Conservation (phyloP, 371 early-diverging fungal genomes). For the Apophysomyces elegans region DNA sequence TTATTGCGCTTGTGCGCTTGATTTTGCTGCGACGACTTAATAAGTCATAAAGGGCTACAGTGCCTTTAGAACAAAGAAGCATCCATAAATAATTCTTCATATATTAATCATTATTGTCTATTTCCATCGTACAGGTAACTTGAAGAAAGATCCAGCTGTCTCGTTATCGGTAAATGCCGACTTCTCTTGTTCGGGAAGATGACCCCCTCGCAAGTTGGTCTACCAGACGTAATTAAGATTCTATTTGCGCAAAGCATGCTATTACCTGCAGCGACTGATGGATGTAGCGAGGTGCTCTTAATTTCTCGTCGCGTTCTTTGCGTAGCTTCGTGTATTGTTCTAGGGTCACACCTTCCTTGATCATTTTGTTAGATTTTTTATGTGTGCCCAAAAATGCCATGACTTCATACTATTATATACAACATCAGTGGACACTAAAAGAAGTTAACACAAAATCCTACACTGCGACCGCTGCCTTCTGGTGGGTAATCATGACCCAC, state of each 20-base stretch:
- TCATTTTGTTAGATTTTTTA: slow-evolving; percentile 46
- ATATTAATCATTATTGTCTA: no score
- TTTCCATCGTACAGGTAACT: slow-evolving; percentile 27
- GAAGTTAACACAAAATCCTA: slow-evolving; percentile 18
- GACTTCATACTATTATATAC: slow-evolving; percentile 34
- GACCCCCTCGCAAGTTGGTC: slow-evolving; percentile 33
- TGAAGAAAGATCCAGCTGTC: slow-evolving; percentile 21
- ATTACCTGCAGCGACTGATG: slow-evolving; percentile 55
- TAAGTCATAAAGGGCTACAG: no score
- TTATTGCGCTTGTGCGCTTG: no score
- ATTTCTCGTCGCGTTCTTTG: slow-evolving; percentile 32
- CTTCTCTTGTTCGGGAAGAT: slow-evolving; percentile 23
- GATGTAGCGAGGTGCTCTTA: slow-evolving; percentile 46
- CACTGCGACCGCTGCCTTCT: slow-evolving; percentile 22
- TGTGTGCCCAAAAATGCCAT: slow-evolving; percentile 34
- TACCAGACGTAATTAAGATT: background rate
- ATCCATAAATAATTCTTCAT: no score
- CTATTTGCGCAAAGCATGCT: background rate
- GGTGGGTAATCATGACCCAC: slow-evolving; percentile 56
- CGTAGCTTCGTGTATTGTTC: slow-evolving; percentile 38
- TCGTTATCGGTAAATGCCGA: slow-evolving; percentile 8
- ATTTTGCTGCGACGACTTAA: no score
- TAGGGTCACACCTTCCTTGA: slow-evolving; percentile 24
- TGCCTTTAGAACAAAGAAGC: no score
- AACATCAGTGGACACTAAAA: background rate